Evolutionary conservation across 1,284 basidiomycete species (phyloP).

Genomic region (Ceratobasidium sp.): DNA sequence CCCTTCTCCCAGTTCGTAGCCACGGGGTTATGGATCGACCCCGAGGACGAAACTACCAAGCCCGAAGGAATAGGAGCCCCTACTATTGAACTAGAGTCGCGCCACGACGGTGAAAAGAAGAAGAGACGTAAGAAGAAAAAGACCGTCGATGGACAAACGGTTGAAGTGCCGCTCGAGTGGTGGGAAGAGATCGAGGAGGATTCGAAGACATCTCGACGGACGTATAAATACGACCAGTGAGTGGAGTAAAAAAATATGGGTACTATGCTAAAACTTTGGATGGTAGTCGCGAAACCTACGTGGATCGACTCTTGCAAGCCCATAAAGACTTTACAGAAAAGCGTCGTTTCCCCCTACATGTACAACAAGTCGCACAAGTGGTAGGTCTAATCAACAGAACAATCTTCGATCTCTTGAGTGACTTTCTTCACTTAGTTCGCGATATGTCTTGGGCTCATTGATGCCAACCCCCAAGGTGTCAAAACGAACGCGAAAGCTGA

Average conservation of each 20-base stretch:
- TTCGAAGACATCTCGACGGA: background rate
- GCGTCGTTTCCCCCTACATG: constrained; percentile 26
- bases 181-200: constrained; percentile 42
- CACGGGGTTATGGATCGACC: constrained; percentile 34
- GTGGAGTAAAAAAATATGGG: background rate
- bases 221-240: constrained; percentile 39
- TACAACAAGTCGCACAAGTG: constrained; percentile 31
- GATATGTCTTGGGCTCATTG: constrained; percentile 24
- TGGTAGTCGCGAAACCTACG: constrained; percentile 23
- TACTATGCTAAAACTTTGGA: background rate
- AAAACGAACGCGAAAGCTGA: constrained; percentile 23
- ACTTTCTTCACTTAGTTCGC: constrained; percentile 7
- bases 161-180: constrained; percentile 38
- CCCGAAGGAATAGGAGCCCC: constrained; percentile 24
- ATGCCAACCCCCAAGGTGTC: constrained; percentile 22
- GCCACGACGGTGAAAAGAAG: constrained; percentile 42
- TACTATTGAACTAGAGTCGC: constrained; percentile 24
- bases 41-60: constrained; percentile 30
- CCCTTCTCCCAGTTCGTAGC: constrained; percentile 45
- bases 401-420: background rate
- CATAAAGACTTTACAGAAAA: constrained; percentile 42
- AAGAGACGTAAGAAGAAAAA: constrained; percentile 41
- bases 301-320: constrained; percentile 36
- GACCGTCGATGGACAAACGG: constrained; percentile 21
- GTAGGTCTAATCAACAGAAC: background rate